These are phyloP conservation scores for Cyberlindnera mississippiensis DNA, from an alignment of 805 yeast species.

Conservation along the genomic window DNA sequence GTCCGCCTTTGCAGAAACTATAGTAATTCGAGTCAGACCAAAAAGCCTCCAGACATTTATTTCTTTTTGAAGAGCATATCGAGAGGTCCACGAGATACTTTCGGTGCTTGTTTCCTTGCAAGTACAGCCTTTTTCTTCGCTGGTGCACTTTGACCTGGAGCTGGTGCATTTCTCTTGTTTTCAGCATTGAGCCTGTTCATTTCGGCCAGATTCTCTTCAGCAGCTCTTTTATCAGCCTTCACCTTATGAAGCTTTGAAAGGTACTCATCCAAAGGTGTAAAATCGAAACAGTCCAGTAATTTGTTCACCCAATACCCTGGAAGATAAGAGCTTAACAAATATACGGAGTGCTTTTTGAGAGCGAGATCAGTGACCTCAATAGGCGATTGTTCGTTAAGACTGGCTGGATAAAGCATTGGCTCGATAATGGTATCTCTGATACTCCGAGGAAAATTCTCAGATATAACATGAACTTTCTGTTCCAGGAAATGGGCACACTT, in stretches of 20 bases:
- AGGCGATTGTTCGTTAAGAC: slow-evolving; percentile 31
- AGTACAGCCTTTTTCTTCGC: slow-evolving; percentile 26
- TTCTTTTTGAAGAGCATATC: slow-evolving; percentile 57
- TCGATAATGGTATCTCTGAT: slow-evolving; percentile 26
- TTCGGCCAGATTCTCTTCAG: slow-evolving; percentile 30
- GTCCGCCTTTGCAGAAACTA: no score
- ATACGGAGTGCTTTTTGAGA: slow-evolving; percentile 39
- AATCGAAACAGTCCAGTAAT: slow-evolving; percentile 30
- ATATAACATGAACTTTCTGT: slow-evolving; percentile 35
- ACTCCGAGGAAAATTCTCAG: slow-evolving; percentile 35
- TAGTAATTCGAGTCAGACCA: no score
- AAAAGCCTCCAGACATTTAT: slow-evolving; percentile 4
- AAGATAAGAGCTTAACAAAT: slow-evolving; percentile 45
- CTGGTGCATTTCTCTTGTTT: slow-evolving; percentile 12
- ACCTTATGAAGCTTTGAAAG: slow-evolving; percentile 15
- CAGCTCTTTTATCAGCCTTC: slow-evolving; percentile 27
- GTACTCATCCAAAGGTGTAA: slow-evolving; percentile 30
- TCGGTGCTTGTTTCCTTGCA: slow-evolving; percentile 39
- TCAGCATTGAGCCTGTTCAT: slow-evolving; percentile 25
- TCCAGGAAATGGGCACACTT: slow-evolving; percentile 38
- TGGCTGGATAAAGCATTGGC: slow-evolving; percentile 28
- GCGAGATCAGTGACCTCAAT: slow-evolving; percentile 33
- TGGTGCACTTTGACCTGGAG: slow-evolving; percentile 22
- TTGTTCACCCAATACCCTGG: slow-evolving; percentile 21
- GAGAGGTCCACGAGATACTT: slow-evolving; percentile 61